Evolutionary conservation across 2,329 filamentous ascomycete species (phyloP), one percentile per base, ranked within the genome.

Genomic region (Sarocladium strictum): DNA sequence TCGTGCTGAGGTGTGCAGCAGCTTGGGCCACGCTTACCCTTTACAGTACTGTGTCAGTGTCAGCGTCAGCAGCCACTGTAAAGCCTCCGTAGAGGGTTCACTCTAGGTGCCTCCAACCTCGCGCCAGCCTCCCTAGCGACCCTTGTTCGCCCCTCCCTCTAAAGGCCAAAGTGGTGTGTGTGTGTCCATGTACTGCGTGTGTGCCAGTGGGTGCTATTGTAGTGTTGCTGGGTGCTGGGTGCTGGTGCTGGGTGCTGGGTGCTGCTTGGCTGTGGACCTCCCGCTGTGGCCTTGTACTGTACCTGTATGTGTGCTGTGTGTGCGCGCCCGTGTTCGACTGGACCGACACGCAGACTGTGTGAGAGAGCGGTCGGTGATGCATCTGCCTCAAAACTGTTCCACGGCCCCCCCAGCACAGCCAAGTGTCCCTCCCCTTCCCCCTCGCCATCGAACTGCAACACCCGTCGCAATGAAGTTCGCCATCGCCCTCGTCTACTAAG

Each of bases 381-480:
- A 51, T 51, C 27, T 53, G 32, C 50, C 50, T 68, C 67, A 69
- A 69, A 69, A 69, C 65, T 65, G 63, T 67, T 61, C 65, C 65
- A 67, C 61, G 62, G 61, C 67, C 67, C n/a, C n/a, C n/a, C 65
- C 60, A 65, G 58, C 51, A 59, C 58, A 58, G 57, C 56, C 43
- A 61, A 63, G 60, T 59, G 63, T 62, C 62, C 59, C 64, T 62
- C 59, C 59, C 70, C 67, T 68, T 65, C 54, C 65, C 63, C 69
- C 68, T 63, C 64, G 62, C 62, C 64, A 75, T 75, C 76, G 74
- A 79, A 76, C 75, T 71, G 62, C 65, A 74, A 67, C 64, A 69
- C 70, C n/a, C 69, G 71, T 68, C 73, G 73, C 73, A 67, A 80
- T 82, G 77, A 69, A 69, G 68, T 78, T 78, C 74, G 75, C 73